Conservation (phyloP, 106 monocot genomes). For the Apostasia ramifera region DNA sequence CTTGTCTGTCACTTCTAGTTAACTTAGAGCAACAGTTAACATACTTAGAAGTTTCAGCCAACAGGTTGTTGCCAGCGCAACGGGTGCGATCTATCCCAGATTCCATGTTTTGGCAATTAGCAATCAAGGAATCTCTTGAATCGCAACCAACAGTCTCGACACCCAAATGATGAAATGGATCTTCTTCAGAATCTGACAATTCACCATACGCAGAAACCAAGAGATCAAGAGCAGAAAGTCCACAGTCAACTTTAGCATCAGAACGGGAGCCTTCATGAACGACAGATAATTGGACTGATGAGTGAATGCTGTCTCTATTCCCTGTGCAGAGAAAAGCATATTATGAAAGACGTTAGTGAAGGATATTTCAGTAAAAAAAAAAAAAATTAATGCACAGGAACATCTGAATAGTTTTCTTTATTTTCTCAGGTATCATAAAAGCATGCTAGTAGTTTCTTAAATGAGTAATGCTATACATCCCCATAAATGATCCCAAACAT, state of each 20-base stretch:
- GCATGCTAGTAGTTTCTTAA: no score
- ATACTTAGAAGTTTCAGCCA: not conserved
- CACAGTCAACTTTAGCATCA: slow-evolving; percentile 10
- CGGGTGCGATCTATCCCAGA: not conserved
- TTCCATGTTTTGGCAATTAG: not conserved
- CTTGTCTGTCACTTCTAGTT: slow-evolving; percentile 1
- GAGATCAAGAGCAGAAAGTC: slow-evolving; percentile 69
- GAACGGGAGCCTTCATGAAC: slow-evolving; percentile 9
- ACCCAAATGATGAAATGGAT: slow-evolving; percentile 15
- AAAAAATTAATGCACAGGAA: not conserved
- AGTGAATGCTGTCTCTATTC: slow-evolving; percentile 8
- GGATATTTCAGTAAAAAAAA: not conserved
- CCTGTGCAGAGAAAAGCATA: slow-evolving; percentile 22
- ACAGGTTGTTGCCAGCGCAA: not conserved
- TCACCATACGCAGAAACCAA: slow-evolving; percentile 74
- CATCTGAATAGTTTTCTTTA: no score
- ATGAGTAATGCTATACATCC: no score
- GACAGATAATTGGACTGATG: slow-evolving; percentile 20
- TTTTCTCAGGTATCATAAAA: no score
- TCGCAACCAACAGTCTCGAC: slow-evolving; percentile 18
- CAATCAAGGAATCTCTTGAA: slow-evolving; percentile 1
- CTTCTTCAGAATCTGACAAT: slow-evolving; percentile 72
- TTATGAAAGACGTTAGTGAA: slow-evolving; percentile 1
- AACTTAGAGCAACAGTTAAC: not conserved
- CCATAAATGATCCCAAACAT: no score